Evolutionary conservation across 805 yeast genomes (phyloP).

Genomic region (Spathaspora gorwiae): DNA sequence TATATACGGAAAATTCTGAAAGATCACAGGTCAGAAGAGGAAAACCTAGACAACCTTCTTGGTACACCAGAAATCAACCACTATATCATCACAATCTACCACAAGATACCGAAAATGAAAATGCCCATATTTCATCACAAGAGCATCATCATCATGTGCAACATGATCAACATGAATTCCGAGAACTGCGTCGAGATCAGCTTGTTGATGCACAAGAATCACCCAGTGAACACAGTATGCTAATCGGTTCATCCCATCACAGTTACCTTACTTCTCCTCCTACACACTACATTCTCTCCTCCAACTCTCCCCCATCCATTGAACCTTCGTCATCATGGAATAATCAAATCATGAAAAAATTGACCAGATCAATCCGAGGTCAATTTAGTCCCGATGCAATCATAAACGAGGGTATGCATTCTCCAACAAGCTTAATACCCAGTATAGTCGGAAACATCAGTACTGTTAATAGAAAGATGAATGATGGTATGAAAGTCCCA

Average conservation of each 20-base stretch:
- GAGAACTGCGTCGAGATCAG: too few relatives aligned
- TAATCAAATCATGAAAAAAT: neutral
- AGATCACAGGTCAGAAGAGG: too few relatives aligned
- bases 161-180: too few relatives aligned
- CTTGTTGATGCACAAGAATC: neutral
- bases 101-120: neutral
- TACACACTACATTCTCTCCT: neutral
- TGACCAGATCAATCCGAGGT: constrained; percentile 13
- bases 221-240: neutral
- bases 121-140: neutral
- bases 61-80: constrained; percentile 27
- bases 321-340: neutral
- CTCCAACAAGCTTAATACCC: constrained; percentile 34
- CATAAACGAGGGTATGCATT: constrained; percentile 1
- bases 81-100: neutral
- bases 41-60: constrained; percentile 24
- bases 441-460: constrained; percentile 38
- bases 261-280: neutral
- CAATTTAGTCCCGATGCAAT: neutral
- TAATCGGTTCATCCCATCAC: neutral
- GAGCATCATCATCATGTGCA: too few relatives aligned
- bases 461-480: constrained; percentile 31
- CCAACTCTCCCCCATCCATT: neutral
- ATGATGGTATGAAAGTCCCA: constrained; percentile 31
- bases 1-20: neutral